Evolutionary conservation across 441 rosid genomes (phyloP).

Genomic region (Gossypium gossypioides): DNA sequence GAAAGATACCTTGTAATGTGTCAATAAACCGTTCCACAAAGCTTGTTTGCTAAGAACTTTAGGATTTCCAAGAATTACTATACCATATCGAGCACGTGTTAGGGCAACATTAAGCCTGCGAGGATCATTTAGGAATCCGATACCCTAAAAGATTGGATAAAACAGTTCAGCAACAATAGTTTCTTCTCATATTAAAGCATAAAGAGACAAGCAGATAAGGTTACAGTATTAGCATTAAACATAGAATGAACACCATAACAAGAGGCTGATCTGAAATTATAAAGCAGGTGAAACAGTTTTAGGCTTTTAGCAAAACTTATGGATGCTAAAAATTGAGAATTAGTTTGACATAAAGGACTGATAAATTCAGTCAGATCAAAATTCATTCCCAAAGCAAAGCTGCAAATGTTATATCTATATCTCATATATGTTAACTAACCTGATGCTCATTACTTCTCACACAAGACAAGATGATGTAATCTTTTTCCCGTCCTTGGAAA

Average conservation of each 20-base stretch:
- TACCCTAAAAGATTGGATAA: conserved; percentile 52
- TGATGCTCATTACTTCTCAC: conserved; percentile 99
- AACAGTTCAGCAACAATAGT: conserved; percentile 9
- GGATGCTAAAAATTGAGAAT: not conserved
- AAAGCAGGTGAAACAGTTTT: not conserved
- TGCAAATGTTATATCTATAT: not conserved
- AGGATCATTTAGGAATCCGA: conserved; percentile 98
- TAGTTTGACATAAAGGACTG: not conserved
- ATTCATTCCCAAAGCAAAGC: not conserved
- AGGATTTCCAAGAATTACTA: conserved; percentile 92
- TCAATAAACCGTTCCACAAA: conserved; percentile 86
- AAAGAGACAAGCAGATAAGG: not conserved
- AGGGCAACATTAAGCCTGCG: conserved; percentile 96
- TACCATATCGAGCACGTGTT: conserved; percentile 95
- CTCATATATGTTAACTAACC: conserved; percentile 34
- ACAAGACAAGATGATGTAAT: conserved; percentile 94
- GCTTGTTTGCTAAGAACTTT: conserved; percentile 98
- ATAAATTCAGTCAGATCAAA: not conserved
- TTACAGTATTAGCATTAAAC: not conserved
- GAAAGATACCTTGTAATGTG: conserved; percentile 81
- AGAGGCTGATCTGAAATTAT: not conserved
- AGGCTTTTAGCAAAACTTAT: not conserved
- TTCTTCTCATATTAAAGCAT: not conserved
- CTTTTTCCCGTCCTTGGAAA: conserved; percentile 99
- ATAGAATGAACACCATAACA: not conserved